Base-by-base conservation (phyloP, 2,329 filamentous ascomycete species). In the Aspergillus alliaceus region DNA sequence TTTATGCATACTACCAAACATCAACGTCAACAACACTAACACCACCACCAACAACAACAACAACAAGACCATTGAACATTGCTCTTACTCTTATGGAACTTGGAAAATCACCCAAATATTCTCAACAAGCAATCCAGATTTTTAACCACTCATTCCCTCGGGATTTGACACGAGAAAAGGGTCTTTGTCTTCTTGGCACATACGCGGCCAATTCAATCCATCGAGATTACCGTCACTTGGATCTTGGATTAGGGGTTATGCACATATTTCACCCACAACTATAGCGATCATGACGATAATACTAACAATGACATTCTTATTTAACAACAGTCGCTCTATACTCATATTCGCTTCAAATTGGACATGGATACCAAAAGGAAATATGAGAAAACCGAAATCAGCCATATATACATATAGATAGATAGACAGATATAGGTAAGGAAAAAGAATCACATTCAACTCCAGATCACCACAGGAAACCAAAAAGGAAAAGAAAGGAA, bases 351-450 rank as follows among this genome's bases (percentile, higher is more conserved):
- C 40, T 44, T 44, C 20, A 25, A 29, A 27, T 9, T n/a, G 27
- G 34, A 18, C n/a, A 54, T 40, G 27, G 37, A 62, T 34, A 57
- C 47, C 27, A 29, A 24, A 53, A 46, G 40, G 51, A 55, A 51
- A 39, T 2, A 14, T 12, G 29, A 46, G 44, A 44, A 57, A 48
- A 57, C 61, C 61, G 59, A 63, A 60, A 63, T 58, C 40, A 37
- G 25, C 52, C 46, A 51, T 55, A 37, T 53, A 59, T 42, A 56
- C 60, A 54, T 51, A 63, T 61, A 57, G 61, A 62, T 63, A 48
- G 61, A 64, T 60, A 62, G 15, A 55, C 48, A 44, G 37, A 27
- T 37, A 35, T 34, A 34, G 49, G 48, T 20, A 47, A 48, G 24
- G 51, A 40, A 59, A 56, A 52, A 42, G 35, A 42, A 8, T 24